Percentiles rank a stretch among this genome's conserved stretches.
Evolutionary conservation across 2,329 filamentous ascomycete species (phyloP).

Genomic region (Mariannaea sp.): DNA sequence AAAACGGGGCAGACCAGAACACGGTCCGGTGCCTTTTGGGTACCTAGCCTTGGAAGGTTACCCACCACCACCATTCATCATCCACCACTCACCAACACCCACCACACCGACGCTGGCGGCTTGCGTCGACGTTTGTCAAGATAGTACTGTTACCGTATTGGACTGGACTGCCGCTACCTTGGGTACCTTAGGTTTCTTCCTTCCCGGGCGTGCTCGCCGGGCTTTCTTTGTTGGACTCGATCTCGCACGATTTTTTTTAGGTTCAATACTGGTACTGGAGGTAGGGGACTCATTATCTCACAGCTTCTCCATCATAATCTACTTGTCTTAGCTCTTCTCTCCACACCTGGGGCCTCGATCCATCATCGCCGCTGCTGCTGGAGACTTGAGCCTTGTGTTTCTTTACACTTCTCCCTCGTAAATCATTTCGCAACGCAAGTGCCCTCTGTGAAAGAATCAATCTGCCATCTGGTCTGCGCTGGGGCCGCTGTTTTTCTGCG

Average conservation of each 20-base stretch:
- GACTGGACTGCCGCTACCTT: slow-evolving; percentile 12
- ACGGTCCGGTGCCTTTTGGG: slow-evolving; percentile 4
- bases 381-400: background rate
- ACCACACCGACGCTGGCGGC: slow-evolving; percentile 13
- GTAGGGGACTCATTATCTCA: slow-evolving; percentile 1
- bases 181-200: slow-evolving; percentile 18
- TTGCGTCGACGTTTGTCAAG: slow-evolving; percentile 3
- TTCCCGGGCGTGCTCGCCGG: slow-evolving; percentile 11
- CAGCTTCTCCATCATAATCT: slow-evolving; percentile 15
- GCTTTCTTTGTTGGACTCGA: slow-evolving; percentile 16
- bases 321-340: slow-evolving; percentile 10
- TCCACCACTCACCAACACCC: too few relatives aligned
- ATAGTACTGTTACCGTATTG: background rate
- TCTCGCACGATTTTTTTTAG: slow-evolving; percentile 4
- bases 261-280: background rate
- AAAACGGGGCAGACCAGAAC: slow-evolving; percentile 3
- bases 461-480: slow-evolving; percentile 14
- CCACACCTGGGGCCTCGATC: background rate
- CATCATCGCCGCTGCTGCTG: background rate
- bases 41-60: too few relatives aligned
- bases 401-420: background rate
- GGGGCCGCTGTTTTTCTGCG: slow-evolving; percentile 10
- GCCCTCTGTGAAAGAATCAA: background rate
- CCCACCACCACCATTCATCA: too few relatives aligned
- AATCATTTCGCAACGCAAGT: background rate